phyloP scores from a whole-genome alignment of 305 asterid genomes.

The Euphrasia arctica region DNA sequence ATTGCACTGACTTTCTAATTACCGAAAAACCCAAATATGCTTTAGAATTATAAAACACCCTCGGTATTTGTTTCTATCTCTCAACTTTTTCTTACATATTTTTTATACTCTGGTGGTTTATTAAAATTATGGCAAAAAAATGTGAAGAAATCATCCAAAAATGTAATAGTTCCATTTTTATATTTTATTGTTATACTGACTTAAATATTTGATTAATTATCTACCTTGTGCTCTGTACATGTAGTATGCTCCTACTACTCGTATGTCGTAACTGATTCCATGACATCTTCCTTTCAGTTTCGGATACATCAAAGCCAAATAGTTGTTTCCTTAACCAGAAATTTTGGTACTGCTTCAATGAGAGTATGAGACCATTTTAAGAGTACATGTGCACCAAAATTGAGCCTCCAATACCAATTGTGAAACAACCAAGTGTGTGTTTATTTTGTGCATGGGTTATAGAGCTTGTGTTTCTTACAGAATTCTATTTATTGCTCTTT shows the following conservation, averaged over 20 bases:
- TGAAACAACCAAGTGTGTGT: background rate
- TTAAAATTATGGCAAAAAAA: background rate
- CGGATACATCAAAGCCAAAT: background rate
- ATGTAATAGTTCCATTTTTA: background rate
- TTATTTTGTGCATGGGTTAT: background rate
- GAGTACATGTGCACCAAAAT: conserved; percentile 1
- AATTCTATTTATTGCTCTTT: background rate
- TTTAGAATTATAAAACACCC: no score
- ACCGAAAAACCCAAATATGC: no score
- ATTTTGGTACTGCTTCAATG: background rate
- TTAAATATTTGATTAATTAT: background rate
- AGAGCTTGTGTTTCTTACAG: background rate
- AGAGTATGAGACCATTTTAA: background rate
- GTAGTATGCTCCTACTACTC: background rate
- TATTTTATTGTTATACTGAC: conserved; percentile 1
- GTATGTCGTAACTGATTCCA: background rate
- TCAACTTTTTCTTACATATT: no score
- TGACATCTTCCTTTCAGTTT: background rate
- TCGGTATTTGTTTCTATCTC: no score
- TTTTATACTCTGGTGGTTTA: background rate
- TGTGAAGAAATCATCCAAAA: background rate
- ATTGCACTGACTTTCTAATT: no score
- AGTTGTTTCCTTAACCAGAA: background rate
- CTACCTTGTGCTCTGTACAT: background rate
- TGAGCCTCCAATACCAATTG: conserved; percentile 1